Conservation (phyloP, 805 yeast genomes). For the Metschnikowia baotianmanensis region DNA sequence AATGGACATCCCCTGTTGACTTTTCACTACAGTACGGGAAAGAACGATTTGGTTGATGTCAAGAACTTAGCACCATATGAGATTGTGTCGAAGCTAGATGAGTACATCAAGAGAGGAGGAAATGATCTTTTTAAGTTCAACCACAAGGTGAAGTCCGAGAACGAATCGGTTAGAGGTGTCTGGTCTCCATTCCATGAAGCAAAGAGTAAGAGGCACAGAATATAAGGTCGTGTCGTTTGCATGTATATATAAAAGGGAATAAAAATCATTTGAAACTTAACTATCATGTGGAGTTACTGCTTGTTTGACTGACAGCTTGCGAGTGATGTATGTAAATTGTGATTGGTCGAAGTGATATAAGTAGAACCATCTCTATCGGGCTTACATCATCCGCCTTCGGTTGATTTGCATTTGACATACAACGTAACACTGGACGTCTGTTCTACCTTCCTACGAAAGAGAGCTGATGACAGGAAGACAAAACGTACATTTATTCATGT, state of each 20-base stretch:
- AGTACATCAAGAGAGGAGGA: conserved; percentile 71
- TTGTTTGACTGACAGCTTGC: no score
- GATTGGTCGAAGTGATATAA: no score
- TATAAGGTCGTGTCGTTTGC: conserved; percentile 20
- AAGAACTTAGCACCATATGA: conserved; percentile 64
- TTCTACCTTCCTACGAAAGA: no score
- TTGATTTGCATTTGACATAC: no score
- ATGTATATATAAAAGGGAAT: conserved; percentile 5
- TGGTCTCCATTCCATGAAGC: conserved; percentile 93
- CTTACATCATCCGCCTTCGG: no score
- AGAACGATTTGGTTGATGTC: conserved; percentile 57
- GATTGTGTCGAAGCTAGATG: conserved; percentile 61
- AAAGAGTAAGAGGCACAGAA: conserved; percentile 40
- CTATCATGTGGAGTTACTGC: not conserved
- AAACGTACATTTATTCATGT: no score
- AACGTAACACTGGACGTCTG: no score
- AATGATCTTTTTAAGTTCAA: conserved; percentile 60
- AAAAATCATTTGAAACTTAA: not conserved
- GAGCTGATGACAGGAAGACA: no score
- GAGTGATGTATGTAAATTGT: no score
- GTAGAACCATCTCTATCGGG: no score
- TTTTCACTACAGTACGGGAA: conserved; percentile 38
- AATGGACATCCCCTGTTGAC: conserved; percentile 77
- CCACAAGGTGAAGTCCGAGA: conserved; percentile 72
- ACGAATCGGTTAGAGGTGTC: conserved; percentile 87